Evolutionary conservation across 768 basidiomycete species (phyloP).

Genomic region (Kwoniella mangroviensis): DNA sequence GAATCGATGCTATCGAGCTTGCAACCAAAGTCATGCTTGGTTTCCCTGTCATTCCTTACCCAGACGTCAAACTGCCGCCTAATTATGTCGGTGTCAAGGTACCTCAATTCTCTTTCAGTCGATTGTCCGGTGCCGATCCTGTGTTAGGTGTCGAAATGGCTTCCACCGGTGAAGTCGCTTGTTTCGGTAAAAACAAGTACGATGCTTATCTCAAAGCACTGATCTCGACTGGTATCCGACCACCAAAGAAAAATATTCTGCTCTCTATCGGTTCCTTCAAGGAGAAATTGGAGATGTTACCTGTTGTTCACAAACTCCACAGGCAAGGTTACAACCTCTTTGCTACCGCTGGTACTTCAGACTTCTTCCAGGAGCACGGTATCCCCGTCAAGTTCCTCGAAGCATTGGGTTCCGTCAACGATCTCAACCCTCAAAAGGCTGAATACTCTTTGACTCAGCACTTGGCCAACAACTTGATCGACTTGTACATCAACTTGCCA

Average conservation of each 20-base stretch:
- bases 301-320: constrained; percentile 92
- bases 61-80: constrained; percentile 78
- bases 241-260: constrained; percentile 95
- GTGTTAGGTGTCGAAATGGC: constrained; percentile 99
- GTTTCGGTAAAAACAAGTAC: constrained; percentile 96
- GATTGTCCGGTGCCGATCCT: constrained; percentile 94
- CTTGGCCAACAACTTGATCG: constrained; percentile 88
- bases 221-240: constrained; percentile 91
- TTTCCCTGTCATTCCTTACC: constrained; percentile 85
- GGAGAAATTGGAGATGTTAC: constrained; percentile 95
- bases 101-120: constrained; percentile 98
- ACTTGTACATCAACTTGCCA: constrained; percentile 99
- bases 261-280: constrained; percentile 96
- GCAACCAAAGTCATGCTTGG: constrained; percentile 98
- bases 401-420: constrained; percentile 69
- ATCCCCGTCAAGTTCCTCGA: constrained; percentile 98
- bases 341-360: constrained; percentile 94
- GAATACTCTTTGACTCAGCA: constrained; percentile 98
- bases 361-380: constrained; percentile 94
- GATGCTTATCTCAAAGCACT: constrained; percentile 98
- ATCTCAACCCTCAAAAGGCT: constrained; percentile 78
- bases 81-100: constrained; percentile 99
- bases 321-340: constrained; percentile 93
- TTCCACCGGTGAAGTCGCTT: constrained; percentile 98
- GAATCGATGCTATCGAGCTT: constrained; percentile 96